Evolutionary conservation across 2,329 filamentous ascomycete species (phyloP).

Genomic region (Endothia cerciana): DNA sequence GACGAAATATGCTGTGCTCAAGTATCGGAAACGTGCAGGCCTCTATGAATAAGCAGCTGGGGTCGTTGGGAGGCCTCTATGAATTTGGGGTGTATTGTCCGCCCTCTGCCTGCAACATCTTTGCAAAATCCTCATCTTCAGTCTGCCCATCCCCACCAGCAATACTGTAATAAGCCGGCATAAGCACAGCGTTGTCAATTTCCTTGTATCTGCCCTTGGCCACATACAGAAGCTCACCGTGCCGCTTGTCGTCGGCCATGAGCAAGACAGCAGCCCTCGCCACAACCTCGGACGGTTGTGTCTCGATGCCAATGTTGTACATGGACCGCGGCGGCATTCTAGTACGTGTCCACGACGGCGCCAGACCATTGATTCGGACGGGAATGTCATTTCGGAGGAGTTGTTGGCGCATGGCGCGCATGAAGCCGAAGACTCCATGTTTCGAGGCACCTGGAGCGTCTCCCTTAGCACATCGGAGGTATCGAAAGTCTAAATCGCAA

Average conservation of each 20-base stretch:
- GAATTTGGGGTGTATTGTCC: not conserved
- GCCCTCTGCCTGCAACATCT: not conserved
- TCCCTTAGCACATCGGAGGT: not conserved
- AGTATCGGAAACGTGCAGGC: not conserved
- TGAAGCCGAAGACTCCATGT: conserved; percentile 39
- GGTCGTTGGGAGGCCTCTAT: not conserved
- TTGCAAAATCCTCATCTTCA: not conserved
- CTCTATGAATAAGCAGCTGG: not conserved
- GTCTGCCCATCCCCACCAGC: not conserved
- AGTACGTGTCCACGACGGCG: conserved; percentile 39
- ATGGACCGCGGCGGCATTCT: conserved; percentile 36
- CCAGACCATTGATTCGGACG: conserved; percentile 38
- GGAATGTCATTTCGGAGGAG: conserved; percentile 32
- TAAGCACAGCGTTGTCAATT: not conserved
- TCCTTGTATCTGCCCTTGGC: not conserved
- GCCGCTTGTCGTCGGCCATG: conserved; percentile 23
- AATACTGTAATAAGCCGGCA: not conserved
- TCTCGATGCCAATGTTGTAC: conserved; percentile 37
- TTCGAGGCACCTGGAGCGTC: conserved; percentile 35
- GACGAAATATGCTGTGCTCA: not conserved
- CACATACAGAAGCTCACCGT: not conserved
- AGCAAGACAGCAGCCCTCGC: conserved; percentile 36
- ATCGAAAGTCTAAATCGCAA: not conserved
- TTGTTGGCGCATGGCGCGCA: conserved; percentile 38
- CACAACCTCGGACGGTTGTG: conserved; percentile 37